Percentiles rank a stretch among this genome's conserved stretches.
Conservation (phyloP, 768 basidiomycete genomes). For the Mycena crocata region DNA sequence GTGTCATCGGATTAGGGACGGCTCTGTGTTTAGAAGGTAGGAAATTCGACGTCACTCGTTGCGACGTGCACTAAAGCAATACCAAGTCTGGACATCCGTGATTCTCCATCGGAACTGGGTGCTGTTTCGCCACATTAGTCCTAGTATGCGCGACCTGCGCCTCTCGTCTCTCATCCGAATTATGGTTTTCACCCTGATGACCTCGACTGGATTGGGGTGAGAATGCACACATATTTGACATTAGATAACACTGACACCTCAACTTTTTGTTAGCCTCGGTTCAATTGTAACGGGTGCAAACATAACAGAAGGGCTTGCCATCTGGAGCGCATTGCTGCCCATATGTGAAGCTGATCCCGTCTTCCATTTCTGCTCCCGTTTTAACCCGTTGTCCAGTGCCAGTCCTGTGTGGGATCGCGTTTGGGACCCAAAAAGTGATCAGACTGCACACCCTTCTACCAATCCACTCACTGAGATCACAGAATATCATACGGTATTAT, state of each 20-base stretch:
- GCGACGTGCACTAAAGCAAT: too few relatives aligned
- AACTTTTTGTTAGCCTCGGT: background rate
- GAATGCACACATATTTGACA: background rate
- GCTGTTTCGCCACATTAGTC: conserved; percentile 11
- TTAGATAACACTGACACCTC: background rate
- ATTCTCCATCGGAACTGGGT: conserved; percentile 24
- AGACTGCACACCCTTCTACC: too few relatives aligned
- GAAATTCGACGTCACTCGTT: too few relatives aligned
- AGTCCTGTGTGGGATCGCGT: conserved; percentile 8
- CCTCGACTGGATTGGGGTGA: conserved; percentile 18
- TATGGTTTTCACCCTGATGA: conserved; percentile 17
- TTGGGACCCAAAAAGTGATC: conserved; percentile 15
- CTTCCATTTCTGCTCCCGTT: too few relatives aligned
- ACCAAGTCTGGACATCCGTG: conserved; percentile 18
- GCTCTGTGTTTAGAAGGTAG: background rate
- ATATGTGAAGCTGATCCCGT: background rate
- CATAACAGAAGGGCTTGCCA: background rate
- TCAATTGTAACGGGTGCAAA: background rate
- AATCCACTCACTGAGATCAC: too few relatives aligned
- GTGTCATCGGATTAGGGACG: conserved; percentile 10
- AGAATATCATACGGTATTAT: too few relatives aligned
- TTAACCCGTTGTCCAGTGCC: background rate
- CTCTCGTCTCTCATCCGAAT: conserved; percentile 21
- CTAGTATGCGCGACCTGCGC: background rate
- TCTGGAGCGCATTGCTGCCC: conserved; percentile 11